phyloP scores from a whole-genome alignment of 306 rosid species.

The Fagus crenata region DNA sequence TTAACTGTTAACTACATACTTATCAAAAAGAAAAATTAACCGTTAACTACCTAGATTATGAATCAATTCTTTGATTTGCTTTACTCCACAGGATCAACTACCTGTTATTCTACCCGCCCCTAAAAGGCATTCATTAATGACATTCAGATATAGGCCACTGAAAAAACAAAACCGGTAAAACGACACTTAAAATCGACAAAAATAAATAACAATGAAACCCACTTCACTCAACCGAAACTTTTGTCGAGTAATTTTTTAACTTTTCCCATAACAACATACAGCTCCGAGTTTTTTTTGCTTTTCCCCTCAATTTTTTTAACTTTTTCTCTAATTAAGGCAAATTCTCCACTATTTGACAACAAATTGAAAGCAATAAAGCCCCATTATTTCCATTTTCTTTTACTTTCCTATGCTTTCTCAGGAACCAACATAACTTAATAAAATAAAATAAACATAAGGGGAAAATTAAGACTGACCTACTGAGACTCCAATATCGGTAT shows the following conservation, averaged over 20 bases:
- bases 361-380: constrained; percentile 3
- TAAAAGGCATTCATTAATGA: not conserved
- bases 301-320: not conserved
- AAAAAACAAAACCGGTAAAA: not conserved
- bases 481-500: constrained; percentile 95
- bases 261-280: not conserved
- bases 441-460: constrained; percentile 6
- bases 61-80: not conserved
- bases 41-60: not conserved
- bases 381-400: not conserved
- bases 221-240: not conserved
- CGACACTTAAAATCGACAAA: not conserved
- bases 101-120: not conserved
- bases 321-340: not conserved
- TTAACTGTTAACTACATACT: too few species aligned
- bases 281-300: not conserved
- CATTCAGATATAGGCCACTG: not conserved
- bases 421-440: not conserved
- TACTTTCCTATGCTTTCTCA: not conserved
- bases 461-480: constrained; percentile 66
- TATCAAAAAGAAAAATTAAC: not conserved
- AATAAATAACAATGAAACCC: not conserved
- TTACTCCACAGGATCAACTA: not conserved
- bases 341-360: constrained; percentile 3
- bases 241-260: too few species aligned